Evolutionary conservation across 1,139 yeast species (phyloP), one percentile per base, ranked within the genome.

Genomic region (Sugiyamaella grinbergsii): DNA sequence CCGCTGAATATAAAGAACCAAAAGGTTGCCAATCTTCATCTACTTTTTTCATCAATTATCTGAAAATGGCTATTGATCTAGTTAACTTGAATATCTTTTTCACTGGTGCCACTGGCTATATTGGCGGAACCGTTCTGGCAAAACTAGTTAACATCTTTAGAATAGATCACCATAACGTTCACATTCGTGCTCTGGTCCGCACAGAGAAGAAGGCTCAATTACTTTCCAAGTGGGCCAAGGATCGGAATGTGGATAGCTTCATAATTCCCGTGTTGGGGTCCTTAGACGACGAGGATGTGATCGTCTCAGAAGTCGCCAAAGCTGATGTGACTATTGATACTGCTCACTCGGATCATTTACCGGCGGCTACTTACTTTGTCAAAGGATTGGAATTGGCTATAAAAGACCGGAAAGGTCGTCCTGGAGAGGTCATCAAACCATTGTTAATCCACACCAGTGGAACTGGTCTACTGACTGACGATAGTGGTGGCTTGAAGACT

Each of bases 381-480:
- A 51, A 50, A 36, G 62, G 60, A 10, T 45, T 59, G 29, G 47
- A 42, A 3, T 13, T 29, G 33, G 51, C 56, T 0, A 56, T 58
- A 13, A 51, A 53, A 11, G 5, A 16, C 3, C 26, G 28, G 19
- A 34, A 32, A 11, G 24, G 13, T 16, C 4, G 36, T 15, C 38
- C 45, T 4, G 34, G 37, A 5, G 62, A 62, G 50, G 63, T 60
- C 34, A 49, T 49, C 2, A 61, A 59, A 15, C 70, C 72, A 3
- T 53, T 71, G 33, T 62, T 71, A 32, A 59, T 74, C 45, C 77
- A 73, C 49, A 73, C 76, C 29, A 71, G 77, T 1, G 77, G 78
- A 8, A 71, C 75, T 1, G 67, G 72, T 6, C 59, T 72, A 22
- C 44, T 64, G 19, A 43, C 50, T 7, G 76, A 72, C 50, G 62